Conservation (phyloP, 768 basidiomycete genomes). For the Podaxis sp. region DNA sequence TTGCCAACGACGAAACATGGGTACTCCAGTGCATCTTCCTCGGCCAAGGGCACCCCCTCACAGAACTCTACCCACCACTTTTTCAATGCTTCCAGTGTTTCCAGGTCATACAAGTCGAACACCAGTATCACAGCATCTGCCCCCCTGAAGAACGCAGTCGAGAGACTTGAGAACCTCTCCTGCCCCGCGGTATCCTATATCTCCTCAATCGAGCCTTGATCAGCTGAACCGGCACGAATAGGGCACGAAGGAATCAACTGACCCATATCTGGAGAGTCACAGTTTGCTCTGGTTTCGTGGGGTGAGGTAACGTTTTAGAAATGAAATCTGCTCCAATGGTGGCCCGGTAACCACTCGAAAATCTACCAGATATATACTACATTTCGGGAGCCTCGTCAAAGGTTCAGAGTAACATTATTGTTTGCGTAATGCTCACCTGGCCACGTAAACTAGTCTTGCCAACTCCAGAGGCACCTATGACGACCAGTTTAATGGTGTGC, state of each 20-base stretch:
- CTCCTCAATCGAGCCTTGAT: not conserved
- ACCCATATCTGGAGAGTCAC: conserved; percentile 67
- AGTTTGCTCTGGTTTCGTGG: conserved; percentile 45
- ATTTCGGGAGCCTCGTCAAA: not conserved
- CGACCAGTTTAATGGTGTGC: conserved; percentile 76
- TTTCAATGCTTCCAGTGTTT: conserved; percentile 51
- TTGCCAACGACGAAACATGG: conserved; percentile 79
- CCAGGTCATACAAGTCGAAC: conserved; percentile 71
- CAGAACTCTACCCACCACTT: conserved; percentile 83
- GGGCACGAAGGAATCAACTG: conserved; percentile 12
- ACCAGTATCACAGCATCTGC: conserved; percentile 80
- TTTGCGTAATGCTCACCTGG: conserved; percentile 44
- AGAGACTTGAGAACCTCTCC: conserved; percentile 81
- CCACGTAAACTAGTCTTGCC: conserved; percentile 80
- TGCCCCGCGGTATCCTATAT: conserved; percentile 81
- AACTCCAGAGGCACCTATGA: conserved; percentile 80
- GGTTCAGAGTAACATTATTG: not conserved
- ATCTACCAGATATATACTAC: conserved; percentile 73
- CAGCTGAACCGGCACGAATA: not conserved
- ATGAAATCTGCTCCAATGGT: conserved; percentile 93
- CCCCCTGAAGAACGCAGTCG: conserved; percentile 79
- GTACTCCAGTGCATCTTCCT: conserved; percentile 57
- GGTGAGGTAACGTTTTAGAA: conserved; percentile 65
- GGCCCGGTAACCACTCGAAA: conserved; percentile 73
- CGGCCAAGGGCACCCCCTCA: conserved; percentile 57